A percentile compares a stretch with the other conserved stretches of the same genome.
Conservation (phyloP, 2,329 filamentous ascomycete genomes). For the Gaeumannomyces tritici region DNA sequence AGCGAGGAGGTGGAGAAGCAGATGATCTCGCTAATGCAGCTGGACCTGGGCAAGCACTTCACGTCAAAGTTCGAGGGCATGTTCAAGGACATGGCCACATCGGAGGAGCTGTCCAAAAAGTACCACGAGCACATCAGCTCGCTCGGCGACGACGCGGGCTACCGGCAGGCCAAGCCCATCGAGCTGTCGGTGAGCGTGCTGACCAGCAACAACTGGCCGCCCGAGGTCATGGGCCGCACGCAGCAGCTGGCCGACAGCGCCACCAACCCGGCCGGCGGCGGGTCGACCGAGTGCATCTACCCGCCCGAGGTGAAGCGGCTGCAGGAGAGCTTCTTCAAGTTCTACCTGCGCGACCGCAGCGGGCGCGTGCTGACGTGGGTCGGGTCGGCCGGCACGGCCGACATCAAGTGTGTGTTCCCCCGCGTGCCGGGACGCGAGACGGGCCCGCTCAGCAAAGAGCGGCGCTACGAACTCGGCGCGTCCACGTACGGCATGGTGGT, state of each 20-base stretch:
- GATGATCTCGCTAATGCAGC: conserved; percentile 95
- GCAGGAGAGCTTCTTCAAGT: conserved; percentile 78
- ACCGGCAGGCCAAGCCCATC: conserved; percentile 40
- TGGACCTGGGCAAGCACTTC: conserved; percentile 90
- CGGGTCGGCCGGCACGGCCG: conserved; percentile 63
- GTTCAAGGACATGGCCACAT: conserved; percentile 93
- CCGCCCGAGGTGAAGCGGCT: conserved; percentile 65
- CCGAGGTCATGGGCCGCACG: conserved; percentile 68
- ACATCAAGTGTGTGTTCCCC: conserved; percentile 73
- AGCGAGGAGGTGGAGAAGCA: conserved; percentile 89
- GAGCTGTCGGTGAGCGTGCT: conserved; percentile 80
- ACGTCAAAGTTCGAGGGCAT: conserved; percentile 90
- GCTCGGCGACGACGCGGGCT: conserved; percentile 30
- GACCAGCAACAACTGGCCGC: conserved; percentile 91
- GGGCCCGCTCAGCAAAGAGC: conserved; percentile 48
- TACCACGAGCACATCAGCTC: conserved; percentile 61
- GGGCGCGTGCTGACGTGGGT: conserved; percentile 84
- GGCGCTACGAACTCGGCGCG: conserved; percentile 83
- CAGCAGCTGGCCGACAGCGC: conserved; percentile 37
- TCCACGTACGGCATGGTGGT: conserved; percentile 90
- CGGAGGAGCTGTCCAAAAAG: conserved; percentile 67
- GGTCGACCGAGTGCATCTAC: conserved; percentile 51
- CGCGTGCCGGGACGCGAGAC: conserved; percentile 62
- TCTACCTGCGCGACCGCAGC: conserved; percentile 79
- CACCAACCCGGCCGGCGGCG: conserved; percentile 1